Conservation (phyloP, 257 asterid species). For the Agastache rugosa region DNA sequence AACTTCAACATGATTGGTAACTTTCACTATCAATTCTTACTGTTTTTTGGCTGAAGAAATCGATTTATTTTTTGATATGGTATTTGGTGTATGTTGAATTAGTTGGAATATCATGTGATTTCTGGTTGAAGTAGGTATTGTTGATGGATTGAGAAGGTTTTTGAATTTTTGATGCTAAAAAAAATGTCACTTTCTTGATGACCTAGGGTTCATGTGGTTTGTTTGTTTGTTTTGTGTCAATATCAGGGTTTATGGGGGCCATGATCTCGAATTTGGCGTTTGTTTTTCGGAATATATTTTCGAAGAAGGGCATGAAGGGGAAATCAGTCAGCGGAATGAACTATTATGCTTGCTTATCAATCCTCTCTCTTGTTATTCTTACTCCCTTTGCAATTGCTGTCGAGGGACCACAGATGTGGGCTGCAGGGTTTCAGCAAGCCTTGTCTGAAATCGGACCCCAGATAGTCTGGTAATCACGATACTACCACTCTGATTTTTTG, state of each 20-base stretch:
- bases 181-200: slow-evolving; percentile 41
- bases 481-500: slow-evolving; percentile 34
- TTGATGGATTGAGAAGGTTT: slow-evolving; percentile 6
- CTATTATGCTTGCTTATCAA: slow-evolving; percentile 93
- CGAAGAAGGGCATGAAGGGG: slow-evolving; percentile 99
- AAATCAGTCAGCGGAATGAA: slow-evolving; percentile 96
- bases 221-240: slow-evolving; percentile 52
- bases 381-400: slow-evolving; percentile 97
- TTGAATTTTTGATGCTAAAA: slow-evolving; percentile 11
- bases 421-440: slow-evolving; percentile 71
- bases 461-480: slow-evolving; percentile 71
- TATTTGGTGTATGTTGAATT: slow-evolving; percentile 6
- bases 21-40: neutral
- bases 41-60: too few species aligned
- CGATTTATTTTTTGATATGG: neutral
- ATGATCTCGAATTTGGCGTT: slow-evolving; percentile 97
- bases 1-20: slow-evolving; percentile 96
- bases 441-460: slow-evolving; percentile 83
- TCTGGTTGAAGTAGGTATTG: slow-evolving; percentile 35
- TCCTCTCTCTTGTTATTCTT: slow-evolving; percentile 77
- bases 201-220: slow-evolving; percentile 28
- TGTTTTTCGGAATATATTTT: slow-evolving; percentile 94
- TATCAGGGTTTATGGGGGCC: slow-evolving; percentile 97
- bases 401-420: slow-evolving; percentile 98
- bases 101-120: slow-evolving; percentile 21